Evolutionary conservation across 2,329 filamentous ascomycete species (phyloP), one percentile per base, ranked within the genome.

Genomic region (Microascus cirrosus): DNA sequence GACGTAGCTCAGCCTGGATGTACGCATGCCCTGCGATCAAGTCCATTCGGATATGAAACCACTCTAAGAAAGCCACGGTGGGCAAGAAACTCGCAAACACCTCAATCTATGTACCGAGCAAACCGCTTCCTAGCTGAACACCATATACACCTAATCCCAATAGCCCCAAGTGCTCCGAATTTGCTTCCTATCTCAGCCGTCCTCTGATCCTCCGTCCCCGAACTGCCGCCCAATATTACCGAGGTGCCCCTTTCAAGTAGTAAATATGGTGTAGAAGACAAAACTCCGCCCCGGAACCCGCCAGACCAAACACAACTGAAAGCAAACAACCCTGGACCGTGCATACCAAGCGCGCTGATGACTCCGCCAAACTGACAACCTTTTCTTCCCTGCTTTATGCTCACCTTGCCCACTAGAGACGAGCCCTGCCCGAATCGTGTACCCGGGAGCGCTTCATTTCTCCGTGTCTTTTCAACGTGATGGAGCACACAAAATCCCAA

Each of bases 201-300:
- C 39, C 28, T 32, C 25, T 50, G 42, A 32, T 36, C 45, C 50
- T 48, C 48, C 10, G 3, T 25, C 55, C 12, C 39, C 35, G 25
- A 57, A 53, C 50, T 51, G 11, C 39, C 50, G 32, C 55, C 20
- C 22, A 57, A 24, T 53, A 57, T 57, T 57, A 51, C 55, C 48
- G 11, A 52, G 28, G 53, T 57, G 55, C 45, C 42, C 24, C 39
- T 39, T 39, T 28, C 55, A 25, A 50, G 50, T 20, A 20, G 42
- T 20, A 25, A 22, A 51, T 22, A 36, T 35, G 11, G 39, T 36
- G 39, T 36, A 39, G 24, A 57, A 57, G 53, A 12, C 35, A 42
- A 56, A 53, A 57, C 55, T 53, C 55, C 55, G 48, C 36, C 42
- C 48, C 28, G 35, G n/a, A 48, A 35, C n/a, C 32, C 25, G 8